A percentile compares a stretch with the other conserved stretches of the same genome.
Evolutionary conservation across 306 rosid species (phyloP).

Genomic region (Rosa lucieae): DNA sequence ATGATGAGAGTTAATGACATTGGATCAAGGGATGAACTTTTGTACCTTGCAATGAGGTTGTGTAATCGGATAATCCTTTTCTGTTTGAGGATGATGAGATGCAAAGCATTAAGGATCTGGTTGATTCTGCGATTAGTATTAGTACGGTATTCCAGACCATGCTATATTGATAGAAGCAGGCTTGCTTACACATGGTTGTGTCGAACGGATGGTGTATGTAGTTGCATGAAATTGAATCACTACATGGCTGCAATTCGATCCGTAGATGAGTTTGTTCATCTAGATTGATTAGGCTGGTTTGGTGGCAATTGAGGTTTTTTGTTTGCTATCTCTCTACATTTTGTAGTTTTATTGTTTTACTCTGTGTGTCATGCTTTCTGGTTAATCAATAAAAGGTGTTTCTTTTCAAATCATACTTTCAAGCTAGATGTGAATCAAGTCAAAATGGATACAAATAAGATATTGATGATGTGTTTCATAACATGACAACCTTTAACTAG

Average conservation of each 20-base stretch:
- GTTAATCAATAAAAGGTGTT: background rate
- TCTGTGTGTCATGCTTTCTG: background rate
- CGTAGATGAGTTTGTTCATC: no score
- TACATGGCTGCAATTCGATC: no score
- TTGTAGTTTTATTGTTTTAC: background rate
- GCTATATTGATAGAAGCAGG: no score
- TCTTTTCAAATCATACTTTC: background rate
- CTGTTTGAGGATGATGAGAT: conserved; percentile 52
- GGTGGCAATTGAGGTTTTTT: background rate
- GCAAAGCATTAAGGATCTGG: conserved; percentile 38
- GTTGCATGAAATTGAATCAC: no score
- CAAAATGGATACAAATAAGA: background rate
- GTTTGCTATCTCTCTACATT: background rate
- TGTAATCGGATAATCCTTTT: background rate
- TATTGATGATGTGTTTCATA: background rate
- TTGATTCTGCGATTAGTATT: conserved; percentile 37
- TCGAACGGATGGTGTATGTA: no score
- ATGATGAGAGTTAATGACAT: background rate
- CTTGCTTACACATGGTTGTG: no score
- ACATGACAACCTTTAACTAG: background rate
- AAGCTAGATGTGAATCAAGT: background rate
- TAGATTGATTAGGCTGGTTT: background rate
- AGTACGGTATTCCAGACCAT: no score
- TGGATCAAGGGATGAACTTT: background rate
- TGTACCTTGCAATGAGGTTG: conserved; percentile 5